Evolutionary conservation across 176 grass and related monocot genomes (phyloP).

Genomic region (Urochloa ruziziensis): DNA sequence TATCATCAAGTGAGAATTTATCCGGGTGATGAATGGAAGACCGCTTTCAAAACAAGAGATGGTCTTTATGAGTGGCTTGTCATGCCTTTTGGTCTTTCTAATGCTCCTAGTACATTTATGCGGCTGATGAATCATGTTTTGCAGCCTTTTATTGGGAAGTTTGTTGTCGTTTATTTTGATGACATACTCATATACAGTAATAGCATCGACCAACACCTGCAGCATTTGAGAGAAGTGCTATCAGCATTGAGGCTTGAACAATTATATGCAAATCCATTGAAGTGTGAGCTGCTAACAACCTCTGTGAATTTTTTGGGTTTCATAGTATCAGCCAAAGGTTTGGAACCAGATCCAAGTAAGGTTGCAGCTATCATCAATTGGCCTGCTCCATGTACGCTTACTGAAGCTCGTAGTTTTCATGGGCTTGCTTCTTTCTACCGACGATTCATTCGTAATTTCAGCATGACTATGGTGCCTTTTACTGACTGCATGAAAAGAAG

Average conservation of each 20-base stretch:
- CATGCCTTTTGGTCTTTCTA: not conserved
- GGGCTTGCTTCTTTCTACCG: slow-evolving; percentile 22
- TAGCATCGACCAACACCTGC: not conserved
- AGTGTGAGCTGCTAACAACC: not conserved
- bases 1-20: slow-evolving; percentile 2
- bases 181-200: not conserved
- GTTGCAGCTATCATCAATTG: not conserved
- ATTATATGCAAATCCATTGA: slow-evolving; percentile 7
- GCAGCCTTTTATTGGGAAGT: not conserved
- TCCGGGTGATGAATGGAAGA: slow-evolving; percentile 16
- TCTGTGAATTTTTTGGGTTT: not conserved
- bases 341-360: not conserved
- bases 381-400: not conserved
- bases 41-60: slow-evolving; percentile 6
- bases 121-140: slow-evolving; percentile 8
- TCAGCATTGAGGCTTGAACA: not conserved
- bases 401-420: slow-evolving; percentile 26
- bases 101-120: slow-evolving; percentile 27
- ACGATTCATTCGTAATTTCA: slow-evolving; percentile 1
- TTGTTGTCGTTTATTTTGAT: slow-evolving; percentile 3
- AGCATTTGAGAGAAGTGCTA: not conserved
- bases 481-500: not conserved
- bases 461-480: not conserved
- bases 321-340: not conserved
- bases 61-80: slow-evolving; percentile 1